Conservation (phyloP, 257 asterid species). For the Nicotiana undulata region DNA sequence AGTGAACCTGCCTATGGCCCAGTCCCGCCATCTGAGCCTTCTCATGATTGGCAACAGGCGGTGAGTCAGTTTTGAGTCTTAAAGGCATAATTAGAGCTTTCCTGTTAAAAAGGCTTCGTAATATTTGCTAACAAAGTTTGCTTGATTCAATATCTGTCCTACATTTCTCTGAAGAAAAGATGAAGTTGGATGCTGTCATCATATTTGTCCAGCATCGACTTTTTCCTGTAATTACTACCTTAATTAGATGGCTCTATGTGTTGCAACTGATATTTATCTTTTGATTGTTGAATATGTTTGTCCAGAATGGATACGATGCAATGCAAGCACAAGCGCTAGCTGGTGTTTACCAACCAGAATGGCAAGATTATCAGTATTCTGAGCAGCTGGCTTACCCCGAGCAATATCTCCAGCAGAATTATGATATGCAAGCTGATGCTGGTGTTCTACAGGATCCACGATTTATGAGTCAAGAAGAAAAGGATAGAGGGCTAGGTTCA, state of each 20-base stretch:
- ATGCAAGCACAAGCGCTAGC: constrained; percentile 71
- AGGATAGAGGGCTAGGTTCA: constrained; percentile 96
- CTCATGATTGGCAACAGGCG: constrained; percentile 75
- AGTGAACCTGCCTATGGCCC: constrained; percentile 91
- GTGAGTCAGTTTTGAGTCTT: constrained; percentile 32
- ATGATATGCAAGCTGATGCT: constrained; percentile 59
- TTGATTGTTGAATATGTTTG: background rate
- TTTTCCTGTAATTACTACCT: background rate
- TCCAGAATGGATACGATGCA: constrained; percentile 72
- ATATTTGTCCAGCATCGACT: background rate
- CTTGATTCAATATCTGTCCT: background rate
- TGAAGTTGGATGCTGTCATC: background rate
- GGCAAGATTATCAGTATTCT: constrained; percentile 89
- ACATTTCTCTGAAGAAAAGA: background rate
- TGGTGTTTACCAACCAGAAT: constrained; percentile 73
- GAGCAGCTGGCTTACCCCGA: constrained; percentile 87
- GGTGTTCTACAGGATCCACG: constrained; percentile 57
- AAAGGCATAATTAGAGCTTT: background rate
- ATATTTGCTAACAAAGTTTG: background rate
- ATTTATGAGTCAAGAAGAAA: constrained; percentile 95
- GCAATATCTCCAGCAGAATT: constrained; percentile 77
- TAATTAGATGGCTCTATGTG: background rate
- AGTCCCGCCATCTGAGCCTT: constrained; percentile 77
- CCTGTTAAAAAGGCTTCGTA: background rate
- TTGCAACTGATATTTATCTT: background rate